These are phyloP conservation scores for Phialophora expanda DNA, from an alignment of 2,329 filamentous ascomycete species.

Conservation along the genomic window DNA sequence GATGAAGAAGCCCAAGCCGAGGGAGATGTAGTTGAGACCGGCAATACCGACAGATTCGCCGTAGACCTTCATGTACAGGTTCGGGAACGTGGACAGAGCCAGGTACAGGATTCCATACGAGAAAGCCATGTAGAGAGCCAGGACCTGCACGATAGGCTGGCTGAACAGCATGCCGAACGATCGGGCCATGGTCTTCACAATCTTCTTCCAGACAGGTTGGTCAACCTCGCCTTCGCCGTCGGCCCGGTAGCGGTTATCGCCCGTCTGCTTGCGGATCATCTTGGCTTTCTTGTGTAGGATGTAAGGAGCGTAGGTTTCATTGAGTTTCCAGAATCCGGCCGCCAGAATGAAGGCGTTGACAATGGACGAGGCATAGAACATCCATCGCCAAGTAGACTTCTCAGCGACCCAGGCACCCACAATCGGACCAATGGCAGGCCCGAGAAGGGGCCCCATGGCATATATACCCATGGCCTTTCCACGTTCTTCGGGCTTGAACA, in stretches of 20 bases:
- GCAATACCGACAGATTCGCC: constrained; percentile 58
- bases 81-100: constrained; percentile 64
- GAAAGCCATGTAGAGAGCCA: constrained; percentile 60
- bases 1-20: constrained; percentile 63
- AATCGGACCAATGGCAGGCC: constrained; percentile 61
- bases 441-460: constrained; percentile 40
- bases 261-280: constrained; percentile 46
- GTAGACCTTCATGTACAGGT: constrained; percentile 61
- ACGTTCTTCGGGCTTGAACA: constrained; percentile 41
- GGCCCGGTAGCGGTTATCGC: constrained; percentile 42
- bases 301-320: constrained; percentile 67
- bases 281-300: constrained; percentile 63
- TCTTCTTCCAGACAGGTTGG: constrained; percentile 39
- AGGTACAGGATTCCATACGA: constrained; percentile 66
- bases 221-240: constrained; percentile 42
- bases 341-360: constrained; percentile 63
- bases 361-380: constrained; percentile 63
- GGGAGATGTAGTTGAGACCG: constrained; percentile 65
- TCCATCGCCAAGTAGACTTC: constrained; percentile 40
- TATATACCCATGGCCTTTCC: constrained; percentile 41
- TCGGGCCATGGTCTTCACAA: constrained; percentile 53
- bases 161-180: constrained; percentile 60
- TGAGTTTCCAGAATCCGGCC: constrained; percentile 60
- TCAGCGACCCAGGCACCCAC: constrained; percentile 66
- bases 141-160: constrained; percentile 64